Conservation (phyloP, 306 rosid genomes). For the Cyclanthera cordifolia region DNA sequence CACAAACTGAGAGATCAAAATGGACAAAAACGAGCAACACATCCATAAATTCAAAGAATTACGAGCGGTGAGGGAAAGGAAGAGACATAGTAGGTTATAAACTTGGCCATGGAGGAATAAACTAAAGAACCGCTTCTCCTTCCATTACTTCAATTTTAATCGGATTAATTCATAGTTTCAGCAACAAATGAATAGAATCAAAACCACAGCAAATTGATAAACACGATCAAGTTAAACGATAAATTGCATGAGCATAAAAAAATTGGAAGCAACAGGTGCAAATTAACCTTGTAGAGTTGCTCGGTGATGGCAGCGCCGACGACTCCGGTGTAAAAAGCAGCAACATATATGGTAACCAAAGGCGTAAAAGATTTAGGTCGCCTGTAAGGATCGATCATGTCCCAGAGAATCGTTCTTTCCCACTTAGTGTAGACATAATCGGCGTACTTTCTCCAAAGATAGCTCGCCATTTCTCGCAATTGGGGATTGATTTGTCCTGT, state of each 20-base stretch:
- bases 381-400: slow-evolving; percentile 68
- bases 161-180: not conserved
- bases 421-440: slow-evolving; percentile 68
- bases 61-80: too few species aligned
- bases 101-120: not conserved
- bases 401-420: slow-evolving; percentile 84
- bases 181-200: not conserved
- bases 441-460: slow-evolving; percentile 76
- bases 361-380: slow-evolving; percentile 82
- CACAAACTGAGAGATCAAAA: not conserved
- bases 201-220: not conserved
- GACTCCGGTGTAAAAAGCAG: slow-evolving; percentile 83
- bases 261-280: not conserved
- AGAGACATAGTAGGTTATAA: not conserved
- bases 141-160: not conserved
- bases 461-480: slow-evolving; percentile 39
- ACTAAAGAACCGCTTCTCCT: not conserved
- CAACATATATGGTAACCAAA: slow-evolving; percentile 47
- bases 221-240: not conserved
- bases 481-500: not conserved
- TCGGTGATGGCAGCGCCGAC: slow-evolving; percentile 76
- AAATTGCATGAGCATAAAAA: not conserved
- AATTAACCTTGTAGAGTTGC: slow-evolving; percentile 77
- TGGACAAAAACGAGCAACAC: not conserved
- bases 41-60: too few species aligned